Percentiles rank a stretch among this genome's conserved stretches.
phyloP scores from a whole-genome alignment of 1,139 yeast genomes.

The Kodamaea sp. region DNA sequence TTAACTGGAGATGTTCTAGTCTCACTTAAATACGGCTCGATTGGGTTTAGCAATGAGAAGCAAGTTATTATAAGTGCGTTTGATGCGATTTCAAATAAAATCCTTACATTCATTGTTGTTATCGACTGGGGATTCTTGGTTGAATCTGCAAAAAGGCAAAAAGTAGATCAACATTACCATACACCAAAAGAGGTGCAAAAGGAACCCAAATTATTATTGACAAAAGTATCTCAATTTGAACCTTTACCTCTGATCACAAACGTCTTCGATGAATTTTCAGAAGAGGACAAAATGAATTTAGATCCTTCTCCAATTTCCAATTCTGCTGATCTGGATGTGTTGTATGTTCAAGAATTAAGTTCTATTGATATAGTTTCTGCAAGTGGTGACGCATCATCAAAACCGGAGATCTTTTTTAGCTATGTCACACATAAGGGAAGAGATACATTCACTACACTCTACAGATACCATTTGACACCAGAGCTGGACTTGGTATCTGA shows the following conservation, averaged over 20 bases:
- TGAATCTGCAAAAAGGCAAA: slow-evolving; percentile 47
- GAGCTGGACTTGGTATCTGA: slow-evolving; percentile 25
- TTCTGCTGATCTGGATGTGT: slow-evolving; percentile 1
- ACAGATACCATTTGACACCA: slow-evolving; percentile 35
- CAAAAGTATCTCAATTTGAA: slow-evolving; percentile 28
- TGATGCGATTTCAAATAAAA: slow-evolving; percentile 34
- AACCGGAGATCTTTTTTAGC: slow-evolving; percentile 36
- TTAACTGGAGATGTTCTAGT: slow-evolving; percentile 21
- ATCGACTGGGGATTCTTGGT: slow-evolving; percentile 63
- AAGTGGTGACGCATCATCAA: slow-evolving; percentile 28
- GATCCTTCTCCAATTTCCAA: slow-evolving; percentile 8
- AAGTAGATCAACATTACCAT: slow-evolving; percentile 48
- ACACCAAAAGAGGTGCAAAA: slow-evolving; percentile 44
- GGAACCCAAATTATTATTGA: slow-evolving; percentile 24
- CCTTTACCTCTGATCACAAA: slow-evolving; percentile 20
- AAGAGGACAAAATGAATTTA: slow-evolving; percentile 3
- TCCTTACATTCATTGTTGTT: slow-evolving; percentile 45
- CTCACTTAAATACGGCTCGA: slow-evolving; percentile 46
- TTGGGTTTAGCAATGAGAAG: slow-evolving; percentile 57
- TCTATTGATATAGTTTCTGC: slow-evolving; percentile 46
- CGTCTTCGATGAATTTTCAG: slow-evolving; percentile 12
- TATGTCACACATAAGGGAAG: slow-evolving; percentile 22
- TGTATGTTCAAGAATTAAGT: slow-evolving; percentile 13
- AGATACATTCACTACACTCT: slow-evolving; percentile 25
- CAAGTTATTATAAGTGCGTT: slow-evolving; percentile 47